Evolutionary conservation across 306 rosid species (phyloP).

Genomic region (cucumber (Cucumis sativus)): Cucumber_9930_V3 NC_026660.2:20797501-20798000

Average conservation of each 20-base stretch:
- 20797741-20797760: slow-evolving; percentile 99
- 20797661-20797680: neutral
- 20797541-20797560: slow-evolving; percentile 99
- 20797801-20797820: slow-evolving; percentile 7
- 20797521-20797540: slow-evolving; percentile 46
- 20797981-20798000: neutral
- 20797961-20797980: neutral
- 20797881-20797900: neutral
- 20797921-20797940: neutral
- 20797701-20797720: slow-evolving; percentile 95
- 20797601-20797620: slow-evolving; percentile 98
- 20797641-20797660: slow-evolving; percentile 6
- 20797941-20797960: neutral
- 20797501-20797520: neutral
- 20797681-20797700: slow-evolving; percentile 30
- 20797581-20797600: slow-evolving; percentile 90
- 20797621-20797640: slow-evolving; percentile 22
- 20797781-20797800: slow-evolving; percentile 96
- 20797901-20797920: neutral
- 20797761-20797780: slow-evolving; percentile 94
- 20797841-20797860: neutral
- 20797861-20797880: neutral
- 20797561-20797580: slow-evolving; percentile 81
- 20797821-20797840: neutral
- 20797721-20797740: slow-evolving; percentile 98